Percentiles rank a stretch among this genome's conserved stretches.
These are phyloP conservation scores for Microsporum ferrugineum DNA, from an alignment of 2,329 filamentous ascomycete genomes.

Conservation along the genomic window DNA sequence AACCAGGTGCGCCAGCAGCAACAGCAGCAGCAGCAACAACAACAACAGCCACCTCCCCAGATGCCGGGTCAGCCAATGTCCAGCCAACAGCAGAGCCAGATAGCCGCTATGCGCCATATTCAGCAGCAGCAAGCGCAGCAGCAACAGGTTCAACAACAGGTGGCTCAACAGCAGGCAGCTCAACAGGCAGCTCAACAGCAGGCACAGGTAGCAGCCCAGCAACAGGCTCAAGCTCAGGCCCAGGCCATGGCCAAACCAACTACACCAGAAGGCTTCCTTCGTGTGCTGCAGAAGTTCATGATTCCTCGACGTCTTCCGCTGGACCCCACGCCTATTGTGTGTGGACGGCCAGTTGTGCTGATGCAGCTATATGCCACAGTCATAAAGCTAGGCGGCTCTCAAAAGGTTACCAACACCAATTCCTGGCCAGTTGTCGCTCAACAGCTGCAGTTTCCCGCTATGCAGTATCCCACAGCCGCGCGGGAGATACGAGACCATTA, in stretches of 20 bases:
- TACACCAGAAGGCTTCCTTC: slow-evolving; percentile 58
- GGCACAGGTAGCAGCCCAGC: slow-evolving; percentile 26
- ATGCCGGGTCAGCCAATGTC: background rate
- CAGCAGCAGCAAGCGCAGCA: slow-evolving; percentile 17
- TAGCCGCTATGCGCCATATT: background rate
- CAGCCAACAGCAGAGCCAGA: background rate
- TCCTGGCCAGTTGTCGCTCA: slow-evolving; percentile 64
- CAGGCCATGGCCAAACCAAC: slow-evolving; percentile 31
- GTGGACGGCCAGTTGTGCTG: slow-evolving; percentile 61
- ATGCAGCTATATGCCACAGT: slow-evolving; percentile 68
- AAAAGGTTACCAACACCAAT: slow-evolving; percentile 56
- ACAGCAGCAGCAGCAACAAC: slow-evolving; percentile 24
- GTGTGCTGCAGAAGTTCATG: slow-evolving; percentile 69
- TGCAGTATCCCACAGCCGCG: slow-evolving; percentile 54
- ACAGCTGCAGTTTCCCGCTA: slow-evolving; percentile 47
- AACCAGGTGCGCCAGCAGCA: slow-evolving; percentile 55
- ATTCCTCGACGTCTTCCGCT: slow-evolving; percentile 59
- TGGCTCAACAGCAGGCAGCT: slow-evolving; percentile 57
- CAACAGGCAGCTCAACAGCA: slow-evolving; percentile 5
- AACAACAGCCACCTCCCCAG: background rate
- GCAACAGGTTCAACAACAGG: slow-evolving; percentile 54
- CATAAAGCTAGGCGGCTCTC: slow-evolving; percentile 65
- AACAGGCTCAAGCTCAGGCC: slow-evolving; percentile 34
- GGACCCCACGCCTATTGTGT: slow-evolving; percentile 61
- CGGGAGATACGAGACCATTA: slow-evolving; percentile 62